phyloP scores from a whole-genome alignment of 2,329 filamentous ascomycete species.

The Apiospora kogelbergensis region DNA sequence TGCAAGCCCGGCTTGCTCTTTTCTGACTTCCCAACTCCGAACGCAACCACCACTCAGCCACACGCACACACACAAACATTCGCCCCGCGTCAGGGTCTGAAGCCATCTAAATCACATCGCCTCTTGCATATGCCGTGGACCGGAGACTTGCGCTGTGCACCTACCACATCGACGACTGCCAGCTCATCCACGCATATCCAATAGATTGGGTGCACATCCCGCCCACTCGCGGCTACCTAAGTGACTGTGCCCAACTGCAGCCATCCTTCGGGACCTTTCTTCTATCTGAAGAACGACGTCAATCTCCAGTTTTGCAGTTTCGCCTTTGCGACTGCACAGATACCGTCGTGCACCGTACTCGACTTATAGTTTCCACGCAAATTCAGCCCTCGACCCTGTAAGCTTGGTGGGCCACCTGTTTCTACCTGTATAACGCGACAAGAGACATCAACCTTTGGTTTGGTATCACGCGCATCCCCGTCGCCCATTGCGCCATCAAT shows the following conservation, averaged over 20 bases:
- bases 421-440: constrained; percentile 29
- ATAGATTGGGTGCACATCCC: constrained; percentile 54
- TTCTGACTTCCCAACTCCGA: constrained; percentile 1
- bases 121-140: constrained; percentile 58
- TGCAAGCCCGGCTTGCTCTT: constrained; percentile 1
- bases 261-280: constrained; percentile 22
- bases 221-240: constrained; percentile 45
- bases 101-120: constrained; percentile 8
- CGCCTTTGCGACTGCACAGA: constrained; percentile 13
- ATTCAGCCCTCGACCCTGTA: not conserved
- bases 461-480: constrained; percentile 30
- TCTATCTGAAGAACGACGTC: constrained; percentile 29
- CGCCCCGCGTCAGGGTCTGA: constrained; percentile 9
- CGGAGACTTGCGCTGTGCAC: constrained; percentile 53
- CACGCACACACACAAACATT: constrained; percentile 26
- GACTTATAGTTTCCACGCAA: not conserved
- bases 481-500: constrained; percentile 24
- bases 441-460: constrained; percentile 28
- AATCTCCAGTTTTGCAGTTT: constrained; percentile 20
- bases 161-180: constrained; percentile 54
- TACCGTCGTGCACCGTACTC: constrained; percentile 6
- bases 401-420: constrained; percentile 11
- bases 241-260: constrained; percentile 47
- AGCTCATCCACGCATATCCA: constrained; percentile 62
- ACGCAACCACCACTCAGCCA: constrained; percentile 40